Percentiles rank a stretch among this genome's conserved stretches.
Conservation (phyloP, 176 grass and related monocot genomes). For the Oryza punctata region DNA sequence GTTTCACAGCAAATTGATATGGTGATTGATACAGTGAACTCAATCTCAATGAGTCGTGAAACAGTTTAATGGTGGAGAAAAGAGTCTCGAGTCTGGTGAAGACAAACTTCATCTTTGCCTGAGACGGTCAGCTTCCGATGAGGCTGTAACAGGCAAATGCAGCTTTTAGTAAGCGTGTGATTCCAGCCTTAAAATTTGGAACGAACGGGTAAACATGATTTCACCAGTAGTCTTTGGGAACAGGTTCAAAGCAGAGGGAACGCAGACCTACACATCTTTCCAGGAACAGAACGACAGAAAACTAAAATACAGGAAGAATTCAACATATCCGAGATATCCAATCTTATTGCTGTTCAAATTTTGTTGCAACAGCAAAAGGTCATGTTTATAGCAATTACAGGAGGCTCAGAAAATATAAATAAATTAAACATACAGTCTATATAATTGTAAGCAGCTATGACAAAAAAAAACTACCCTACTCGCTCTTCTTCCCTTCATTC, state of each 20-base stretch:
- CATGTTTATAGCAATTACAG: background rate
- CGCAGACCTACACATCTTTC: background rate
- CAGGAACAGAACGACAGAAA: background rate
- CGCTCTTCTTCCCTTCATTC: background rate
- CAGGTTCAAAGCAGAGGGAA: background rate
- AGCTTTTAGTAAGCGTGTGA: background rate
- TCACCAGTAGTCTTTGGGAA: background rate
- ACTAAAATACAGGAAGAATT: slow-evolving; percentile 5
- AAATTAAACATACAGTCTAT: slow-evolving; percentile 2
- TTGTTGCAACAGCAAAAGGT: slow-evolving; percentile 17
- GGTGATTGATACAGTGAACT: background rate
- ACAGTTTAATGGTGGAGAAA: background rate
- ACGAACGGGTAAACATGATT: background rate
- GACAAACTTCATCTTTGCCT: background rate
- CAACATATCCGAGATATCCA: background rate
- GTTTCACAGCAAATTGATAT: too few relatives aligned
- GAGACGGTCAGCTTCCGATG: background rate
- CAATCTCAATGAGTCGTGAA: background rate
- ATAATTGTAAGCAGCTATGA: slow-evolving; percentile 1
- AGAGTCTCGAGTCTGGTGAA: background rate
- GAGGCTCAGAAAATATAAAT: slow-evolving; percentile 14
- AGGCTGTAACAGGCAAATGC: background rate
- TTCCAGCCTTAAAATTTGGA: background rate
- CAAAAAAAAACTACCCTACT: slow-evolving; percentile 28
- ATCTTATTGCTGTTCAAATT: background rate